These are phyloP conservation scores for Solanum hybrid DNA, from an alignment of 305 asterid genomes.

Conservation along the genomic window DNA sequence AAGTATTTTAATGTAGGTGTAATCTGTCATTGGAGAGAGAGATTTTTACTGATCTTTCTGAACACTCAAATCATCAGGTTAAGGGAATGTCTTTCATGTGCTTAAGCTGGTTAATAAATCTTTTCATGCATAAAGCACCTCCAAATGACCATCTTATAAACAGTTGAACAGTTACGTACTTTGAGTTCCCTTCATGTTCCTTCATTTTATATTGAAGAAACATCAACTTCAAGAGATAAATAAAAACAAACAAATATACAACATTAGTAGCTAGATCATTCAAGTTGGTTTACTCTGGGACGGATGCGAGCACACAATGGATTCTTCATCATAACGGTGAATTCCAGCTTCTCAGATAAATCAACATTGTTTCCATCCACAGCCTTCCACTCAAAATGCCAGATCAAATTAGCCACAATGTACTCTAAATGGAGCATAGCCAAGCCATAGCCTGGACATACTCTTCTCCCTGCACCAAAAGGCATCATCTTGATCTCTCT, in stretches of 20 bases:
- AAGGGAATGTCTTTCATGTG: not conserved
- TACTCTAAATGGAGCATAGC: conserved; percentile 14
- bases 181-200: not conserved
- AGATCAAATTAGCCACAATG: conserved; percentile 11
- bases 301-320: not conserved
- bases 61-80: not conserved
- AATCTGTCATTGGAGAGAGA: not conserved
- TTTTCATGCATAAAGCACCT: not conserved
- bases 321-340: conserved; percentile 6
- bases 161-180: not conserved
- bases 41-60: not conserved
- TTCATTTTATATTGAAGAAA: not conserved
- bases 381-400: conserved; percentile 9
- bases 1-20: not conserved
- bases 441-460: conserved; percentile 11
- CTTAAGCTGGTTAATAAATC: not conserved
- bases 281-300: not conserved
- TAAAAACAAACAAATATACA: not conserved
- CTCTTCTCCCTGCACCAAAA: conserved; percentile 15
- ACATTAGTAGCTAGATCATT: not conserved
- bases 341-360: conserved; percentile 2
- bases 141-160: not conserved
- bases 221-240: not conserved
- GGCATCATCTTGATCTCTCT: conserved; percentile 16
- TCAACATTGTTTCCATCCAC: not conserved